phyloP scores from a whole-genome alignment of 169 alveolate genomes.

The Cryptosporidium ryanae region DNA sequence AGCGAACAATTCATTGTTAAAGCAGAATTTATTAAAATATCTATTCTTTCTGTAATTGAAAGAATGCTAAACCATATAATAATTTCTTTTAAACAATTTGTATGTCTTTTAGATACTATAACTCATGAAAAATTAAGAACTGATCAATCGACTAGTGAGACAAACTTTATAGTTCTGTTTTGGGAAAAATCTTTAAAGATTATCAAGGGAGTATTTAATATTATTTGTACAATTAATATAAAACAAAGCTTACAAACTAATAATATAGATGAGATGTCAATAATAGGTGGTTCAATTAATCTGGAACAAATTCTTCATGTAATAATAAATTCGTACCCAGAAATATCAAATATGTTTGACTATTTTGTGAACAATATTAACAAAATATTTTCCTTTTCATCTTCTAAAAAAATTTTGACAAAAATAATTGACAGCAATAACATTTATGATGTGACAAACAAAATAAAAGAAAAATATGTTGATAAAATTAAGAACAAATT shows the following conservation, averaged over 20 bases:
- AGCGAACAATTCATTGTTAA: not conserved
- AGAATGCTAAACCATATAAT: slow-evolving; percentile 25
- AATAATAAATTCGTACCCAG: slow-evolving; percentile 51
- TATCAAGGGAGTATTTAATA: slow-evolving; percentile 37
- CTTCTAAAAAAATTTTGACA: not conserved
- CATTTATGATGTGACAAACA: not conserved
- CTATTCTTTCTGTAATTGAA: slow-evolving; percentile 10
- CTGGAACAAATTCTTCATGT: slow-evolving; percentile 56
- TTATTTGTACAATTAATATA: slow-evolving; percentile 27
- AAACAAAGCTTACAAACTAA: slow-evolving; percentile 8
- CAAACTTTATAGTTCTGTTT: slow-evolving; percentile 22
- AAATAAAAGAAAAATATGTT: slow-evolving; percentile 41
- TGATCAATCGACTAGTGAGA: not conserved
- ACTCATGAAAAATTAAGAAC: slow-evolving; percentile 7
- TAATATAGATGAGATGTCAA: not conserved
- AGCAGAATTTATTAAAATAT: slow-evolving; percentile 1
- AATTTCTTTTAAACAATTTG: slow-evolving; percentile 21
- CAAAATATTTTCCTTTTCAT: slow-evolving; percentile 1
- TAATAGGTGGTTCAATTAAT: not conserved
- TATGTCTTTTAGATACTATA: slow-evolving; percentile 26
- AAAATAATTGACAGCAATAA: slow-evolving; percentile 1
- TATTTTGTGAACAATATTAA: slow-evolving; percentile 22
- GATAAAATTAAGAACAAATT: not conserved
- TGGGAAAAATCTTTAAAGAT: slow-evolving; percentile 33
- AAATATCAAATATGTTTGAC: slow-evolving; percentile 26